These are phyloP conservation scores for Gossypium australe DNA, from an alignment of 345 rosid genomes.

Conservation along the genomic window DNA sequence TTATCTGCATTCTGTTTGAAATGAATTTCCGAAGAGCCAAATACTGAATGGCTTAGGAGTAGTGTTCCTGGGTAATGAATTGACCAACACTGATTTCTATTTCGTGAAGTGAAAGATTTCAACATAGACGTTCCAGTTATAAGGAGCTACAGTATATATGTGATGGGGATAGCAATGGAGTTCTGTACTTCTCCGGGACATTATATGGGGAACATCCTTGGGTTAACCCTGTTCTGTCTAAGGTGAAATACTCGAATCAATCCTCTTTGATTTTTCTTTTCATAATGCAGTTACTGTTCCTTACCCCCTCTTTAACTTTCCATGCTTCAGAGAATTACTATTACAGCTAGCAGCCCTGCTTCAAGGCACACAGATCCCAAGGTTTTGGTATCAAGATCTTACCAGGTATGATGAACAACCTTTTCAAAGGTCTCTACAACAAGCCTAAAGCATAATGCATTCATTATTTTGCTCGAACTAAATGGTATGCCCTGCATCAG, in stretches of 20 bases:
- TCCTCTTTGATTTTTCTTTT: neutral
- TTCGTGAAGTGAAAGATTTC: slow-evolving; percentile 47
- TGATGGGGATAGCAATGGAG: slow-evolving; percentile 98
- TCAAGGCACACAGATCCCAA: slow-evolving; percentile 88
- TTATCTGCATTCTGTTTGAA: neutral
- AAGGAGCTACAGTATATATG: slow-evolving; percentile 95
- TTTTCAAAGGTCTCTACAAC: neutral
- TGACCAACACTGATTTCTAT: neutral
- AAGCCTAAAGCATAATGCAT: neutral
- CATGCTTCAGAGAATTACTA: slow-evolving; percentile 55
- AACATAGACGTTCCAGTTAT: slow-evolving; percentile 80
- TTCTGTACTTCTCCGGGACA: slow-evolving; percentile 79
- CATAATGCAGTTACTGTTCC: neutral
- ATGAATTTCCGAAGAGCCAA: neutral
- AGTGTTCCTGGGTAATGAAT: neutral
- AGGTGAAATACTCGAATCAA: slow-evolving; percentile 36
- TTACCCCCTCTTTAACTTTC: neutral
- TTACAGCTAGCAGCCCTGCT: slow-evolving; percentile 76
- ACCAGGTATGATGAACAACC: slow-evolving; percentile 46
- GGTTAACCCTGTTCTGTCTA: slow-evolving; percentile 90
- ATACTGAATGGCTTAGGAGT: neutral
- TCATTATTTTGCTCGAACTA: neutral
- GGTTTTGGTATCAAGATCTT: slow-evolving; percentile 76
- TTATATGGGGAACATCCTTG: slow-evolving; percentile 89
- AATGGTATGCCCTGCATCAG: slow-evolving; percentile 27